Percentiles rank a stretch among this genome's conserved stretches.
Evolutionary conservation across 2,329 filamentous ascomycete species (phyloP).

Genomic region (Pseudomassariella vexata): DNA sequence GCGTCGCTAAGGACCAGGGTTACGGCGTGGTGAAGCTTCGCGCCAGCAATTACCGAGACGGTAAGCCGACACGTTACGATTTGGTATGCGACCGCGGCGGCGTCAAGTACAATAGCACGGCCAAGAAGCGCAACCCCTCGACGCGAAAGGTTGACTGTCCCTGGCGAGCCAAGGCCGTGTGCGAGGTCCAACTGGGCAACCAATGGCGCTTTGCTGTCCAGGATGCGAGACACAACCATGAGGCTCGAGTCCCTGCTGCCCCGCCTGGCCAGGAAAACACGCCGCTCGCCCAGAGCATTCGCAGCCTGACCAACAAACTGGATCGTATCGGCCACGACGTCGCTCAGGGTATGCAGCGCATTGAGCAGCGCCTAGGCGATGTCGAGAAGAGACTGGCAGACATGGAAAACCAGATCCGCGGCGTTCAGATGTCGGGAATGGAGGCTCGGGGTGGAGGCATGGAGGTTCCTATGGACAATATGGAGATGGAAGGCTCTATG

Average conservation of each 20-base stretch:
- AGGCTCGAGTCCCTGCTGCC: slow-evolving; percentile 49
- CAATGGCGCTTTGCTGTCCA: slow-evolving; percentile 61
- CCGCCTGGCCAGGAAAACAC: slow-evolving; percentile 52
- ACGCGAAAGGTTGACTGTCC: slow-evolving; percentile 60
- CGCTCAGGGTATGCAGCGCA: slow-evolving; percentile 43
- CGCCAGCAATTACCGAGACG: slow-evolving; percentile 58
- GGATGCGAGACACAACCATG: slow-evolving; percentile 56
- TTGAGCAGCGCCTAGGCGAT: slow-evolving; percentile 43
- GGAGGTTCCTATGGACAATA: slow-evolving; percentile 32
- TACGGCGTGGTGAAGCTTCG: slow-evolving; percentile 59
- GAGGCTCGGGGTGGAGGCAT: slow-evolving; percentile 27
- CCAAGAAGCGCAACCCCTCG: slow-evolving; percentile 58
- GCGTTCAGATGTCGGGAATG: slow-evolving; percentile 31
- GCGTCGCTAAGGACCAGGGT: slow-evolving; percentile 55
- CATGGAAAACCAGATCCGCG: slow-evolving; percentile 36
- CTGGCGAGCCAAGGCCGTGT: slow-evolving; percentile 58
- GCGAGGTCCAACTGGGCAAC: slow-evolving; percentile 56
- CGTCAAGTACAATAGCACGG: slow-evolving; percentile 60
- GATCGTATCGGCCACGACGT: slow-evolving; percentile 54
- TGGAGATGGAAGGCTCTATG: slow-evolving; percentile 29
- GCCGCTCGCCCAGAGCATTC: slow-evolving; percentile 50
- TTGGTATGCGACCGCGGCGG: slow-evolving; percentile 58
- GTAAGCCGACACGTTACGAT: slow-evolving; percentile 57
- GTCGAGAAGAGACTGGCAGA: slow-evolving; percentile 51
- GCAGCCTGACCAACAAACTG: slow-evolving; percentile 53